A percentile compares a stretch with the other conserved stretches of the same genome.
phyloP scores from a whole-genome alignment of 2,329 filamentous ascomycete genomes.

The Claviceps citrina region DNA sequence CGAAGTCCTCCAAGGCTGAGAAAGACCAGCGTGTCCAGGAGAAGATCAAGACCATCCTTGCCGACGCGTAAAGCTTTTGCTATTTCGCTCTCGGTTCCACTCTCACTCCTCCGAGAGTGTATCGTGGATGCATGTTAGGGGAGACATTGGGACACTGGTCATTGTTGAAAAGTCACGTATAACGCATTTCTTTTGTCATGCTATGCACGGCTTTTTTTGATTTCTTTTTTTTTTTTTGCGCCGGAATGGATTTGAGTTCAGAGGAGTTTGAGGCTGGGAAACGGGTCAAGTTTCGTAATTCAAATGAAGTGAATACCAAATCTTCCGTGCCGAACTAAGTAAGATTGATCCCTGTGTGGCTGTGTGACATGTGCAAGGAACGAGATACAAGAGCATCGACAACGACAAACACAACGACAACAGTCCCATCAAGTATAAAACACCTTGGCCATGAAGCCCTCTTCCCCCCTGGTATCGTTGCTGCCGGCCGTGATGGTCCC shows the following conservation, averaged over 20 bases:
- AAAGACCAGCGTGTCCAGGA: conserved; percentile 70
- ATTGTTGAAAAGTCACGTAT: neutral
- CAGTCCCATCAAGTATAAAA: no score
- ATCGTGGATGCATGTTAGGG: no score
- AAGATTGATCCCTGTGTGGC: neutral
- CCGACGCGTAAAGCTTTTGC: conserved; percentile 25
- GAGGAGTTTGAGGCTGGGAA: conserved; percentile 28
- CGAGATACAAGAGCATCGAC: no score
- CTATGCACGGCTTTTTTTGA: neutral
- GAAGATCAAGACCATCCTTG: conserved; percentile 73
- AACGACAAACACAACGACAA: no score
- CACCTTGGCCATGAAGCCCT: conserved; percentile 5
- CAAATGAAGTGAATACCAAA: conserved; percentile 24
- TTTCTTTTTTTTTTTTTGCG: conserved; percentile 1
- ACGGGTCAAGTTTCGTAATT: conserved; percentile 17
- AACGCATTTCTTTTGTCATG: conserved; percentile 1
- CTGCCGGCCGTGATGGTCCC: neutral
- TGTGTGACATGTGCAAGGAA: neutral
- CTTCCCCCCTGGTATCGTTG: neutral
- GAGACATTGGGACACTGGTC: neutral
- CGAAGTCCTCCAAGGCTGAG: conserved; percentile 72
- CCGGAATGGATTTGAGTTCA: conserved; percentile 18
- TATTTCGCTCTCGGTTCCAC: neutral
- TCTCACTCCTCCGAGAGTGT: no score
- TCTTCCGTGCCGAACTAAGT: conserved; percentile 8